Base-by-base conservation (phyloP, 2,329 filamentous ascomycete species). In the Epichloe hybrida region DNA sequence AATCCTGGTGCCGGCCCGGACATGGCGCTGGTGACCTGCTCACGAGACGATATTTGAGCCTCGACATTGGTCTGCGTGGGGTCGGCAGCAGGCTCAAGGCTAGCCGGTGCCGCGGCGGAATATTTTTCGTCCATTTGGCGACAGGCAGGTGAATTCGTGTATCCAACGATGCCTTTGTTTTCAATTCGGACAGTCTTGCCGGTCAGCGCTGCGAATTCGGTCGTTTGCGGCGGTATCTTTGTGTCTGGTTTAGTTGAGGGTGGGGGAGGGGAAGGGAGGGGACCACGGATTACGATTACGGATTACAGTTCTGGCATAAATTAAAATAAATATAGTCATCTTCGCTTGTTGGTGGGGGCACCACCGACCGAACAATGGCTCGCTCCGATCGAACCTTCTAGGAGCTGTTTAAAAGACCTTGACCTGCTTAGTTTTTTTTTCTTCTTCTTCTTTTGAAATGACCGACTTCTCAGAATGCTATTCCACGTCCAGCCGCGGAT, bases 41-140 rank as follows among this genome's bases (percentile, higher is more conserved):
- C 55, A 55, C 55, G 52, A 53, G 56, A 53, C 53, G 46, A 36
- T 6, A 4, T 43, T 44, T 34, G 50, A 42, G 47, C 48, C 35
- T 52, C 52, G 53, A 53, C 51, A 52, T 50, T 53, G 55, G 54
- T 43, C 38, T 51, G 50, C 54, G 52, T 52, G 52, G 55, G 48
- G 46, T 56, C 52, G 41, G 46, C 50, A 31, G 40, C 45, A 51
- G 51, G 44, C 43, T 46, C 50, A 48, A 50, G 48, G 56, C 53
- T 48, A 50, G 52, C 39, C 31, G 45, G 46, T 41, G 42, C 49
- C 39, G 41, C 50, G 20, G 46, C 42, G 45, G 46, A 4, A 43
- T 56, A 48, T 47, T 53, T 44, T 44, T 46, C 54, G 42, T 56
- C 55, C 55, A 57, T 57, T 23, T 40, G 43, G 46, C 44, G 42